Evolutionary conservation across 2,329 filamentous ascomycete species (phyloP).

Genomic region (Colletotrichum trifolii): DNA sequence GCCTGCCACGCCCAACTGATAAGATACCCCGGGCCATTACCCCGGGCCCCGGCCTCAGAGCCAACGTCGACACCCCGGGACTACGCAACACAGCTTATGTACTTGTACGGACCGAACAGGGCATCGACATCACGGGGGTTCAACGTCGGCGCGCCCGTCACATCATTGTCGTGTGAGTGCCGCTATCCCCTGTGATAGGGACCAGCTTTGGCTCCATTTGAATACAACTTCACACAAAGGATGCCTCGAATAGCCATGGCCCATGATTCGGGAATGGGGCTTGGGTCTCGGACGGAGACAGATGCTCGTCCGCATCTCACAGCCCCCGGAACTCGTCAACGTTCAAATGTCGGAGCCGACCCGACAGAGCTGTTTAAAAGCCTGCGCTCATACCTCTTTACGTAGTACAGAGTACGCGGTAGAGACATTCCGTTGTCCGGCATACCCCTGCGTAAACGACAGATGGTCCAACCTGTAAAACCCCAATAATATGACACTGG

Average conservation of each 20-base stretch:
- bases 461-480: constrained; percentile 5
- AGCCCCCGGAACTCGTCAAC: constrained; percentile 12
- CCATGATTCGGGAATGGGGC: background rate
- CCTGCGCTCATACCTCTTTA: constrained; percentile 20
- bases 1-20: no score
- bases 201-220: background rate
- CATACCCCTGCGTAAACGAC: constrained; percentile 26
- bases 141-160: constrained; percentile 2
- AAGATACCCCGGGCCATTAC: background rate
- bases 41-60: background rate
- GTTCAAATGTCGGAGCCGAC: constrained; percentile 30
- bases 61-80: constrained; percentile 2
- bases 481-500: constrained; percentile 19
- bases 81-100: no score
- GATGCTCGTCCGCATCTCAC: constrained; percentile 14
- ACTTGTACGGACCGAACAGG: background rate
- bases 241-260: no score
- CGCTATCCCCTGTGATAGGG: no score
- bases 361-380: constrained; percentile 9
- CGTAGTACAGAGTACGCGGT: background rate
- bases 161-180: background rate
- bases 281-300: constrained; percentile 3
- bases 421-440: background rate
- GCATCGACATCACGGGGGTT: constrained; percentile 1
- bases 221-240: background rate